Evolutionary conservation across 2,329 filamentous ascomycete species (phyloP).

Genomic region (Fusarium agapanthi): DNA sequence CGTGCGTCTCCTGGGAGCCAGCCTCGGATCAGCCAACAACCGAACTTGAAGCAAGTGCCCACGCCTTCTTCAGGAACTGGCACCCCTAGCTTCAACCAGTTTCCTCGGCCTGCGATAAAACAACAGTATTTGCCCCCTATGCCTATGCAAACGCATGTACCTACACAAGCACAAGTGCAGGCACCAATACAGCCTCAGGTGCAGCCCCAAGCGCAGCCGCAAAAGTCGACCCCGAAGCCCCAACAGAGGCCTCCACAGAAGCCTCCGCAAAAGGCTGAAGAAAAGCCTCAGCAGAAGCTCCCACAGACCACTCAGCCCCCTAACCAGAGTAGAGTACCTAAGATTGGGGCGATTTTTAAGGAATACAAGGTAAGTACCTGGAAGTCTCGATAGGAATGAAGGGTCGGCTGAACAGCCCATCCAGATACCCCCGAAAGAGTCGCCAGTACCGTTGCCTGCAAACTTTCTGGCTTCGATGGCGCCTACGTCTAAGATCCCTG

Average conservation of each 20-base stretch:
- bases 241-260: not conserved
- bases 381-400: constrained; percentile 34
- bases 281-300: not conserved
- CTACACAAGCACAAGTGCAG: not conserved
- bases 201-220: not conserved
- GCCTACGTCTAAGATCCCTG: constrained; percentile 38
- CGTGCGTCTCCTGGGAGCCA: constrained; percentile 1
- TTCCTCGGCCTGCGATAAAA: constrained; percentile 33
- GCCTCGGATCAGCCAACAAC: constrained; percentile 16
- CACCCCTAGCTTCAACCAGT: constrained; percentile 9
- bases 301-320: constrained; percentile 10
- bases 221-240: not conserved
- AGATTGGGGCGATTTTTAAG: constrained; percentile 40
- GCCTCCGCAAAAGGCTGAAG: not conserved
- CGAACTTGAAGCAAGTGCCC: not conserved
- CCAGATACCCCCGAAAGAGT: constrained; percentile 52
- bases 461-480: constrained; percentile 54
- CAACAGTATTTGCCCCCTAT: constrained; percentile 23
- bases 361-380: constrained; percentile 47
- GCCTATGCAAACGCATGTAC: constrained; percentile 4
- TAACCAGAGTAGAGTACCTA: constrained; percentile 36
- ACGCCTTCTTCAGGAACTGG: not conserved
- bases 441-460: constrained; percentile 55
- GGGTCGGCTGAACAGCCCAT: constrained; percentile 44
- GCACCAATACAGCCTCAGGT: not conserved